Evolutionary conservation across 2,329 filamentous ascomycete species (phyloP).

Genomic region (Teratosphaeria epicoccoides): DNA sequence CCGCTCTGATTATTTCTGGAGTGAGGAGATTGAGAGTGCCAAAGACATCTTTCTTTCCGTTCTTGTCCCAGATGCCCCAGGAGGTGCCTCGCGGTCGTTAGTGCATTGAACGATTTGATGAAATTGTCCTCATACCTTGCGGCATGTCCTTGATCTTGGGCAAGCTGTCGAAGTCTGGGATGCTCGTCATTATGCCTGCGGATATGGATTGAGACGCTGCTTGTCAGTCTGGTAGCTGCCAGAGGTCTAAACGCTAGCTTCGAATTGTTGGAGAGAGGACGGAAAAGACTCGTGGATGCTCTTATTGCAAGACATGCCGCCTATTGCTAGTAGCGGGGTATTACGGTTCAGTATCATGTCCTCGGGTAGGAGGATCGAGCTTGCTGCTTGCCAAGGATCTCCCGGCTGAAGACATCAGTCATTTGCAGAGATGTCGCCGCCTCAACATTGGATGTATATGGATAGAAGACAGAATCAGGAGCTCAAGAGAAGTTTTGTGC

Average conservation of each 20-base stretch:
- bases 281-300: background rate
- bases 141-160: constrained; percentile 33
- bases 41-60: constrained; percentile 33
- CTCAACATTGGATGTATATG: too few relatives aligned
- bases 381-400: background rate
- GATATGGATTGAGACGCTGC: background rate
- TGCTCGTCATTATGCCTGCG: constrained; percentile 11
- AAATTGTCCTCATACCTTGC: constrained; percentile 18
- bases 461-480: background rate
- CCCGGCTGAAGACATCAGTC: background rate
- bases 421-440: background rate
- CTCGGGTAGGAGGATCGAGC: background rate
- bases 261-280: too few relatives aligned
- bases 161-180: constrained; percentile 33
- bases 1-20: constrained; percentile 31
- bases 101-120: background rate
- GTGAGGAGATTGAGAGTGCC: constrained; percentile 39
- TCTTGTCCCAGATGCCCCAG: constrained; percentile 38
- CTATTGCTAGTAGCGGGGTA: background rate
- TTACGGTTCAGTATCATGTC: background rate
- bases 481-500: background rate
- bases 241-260: too few relatives aligned
- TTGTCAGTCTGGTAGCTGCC: too few relatives aligned
- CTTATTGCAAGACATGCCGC: background rate
- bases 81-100: constrained; percentile 16